Conservation (phyloP, 2,329 filamentous ascomycete species). For the Tolypocladium cylindrosporum region DNA sequence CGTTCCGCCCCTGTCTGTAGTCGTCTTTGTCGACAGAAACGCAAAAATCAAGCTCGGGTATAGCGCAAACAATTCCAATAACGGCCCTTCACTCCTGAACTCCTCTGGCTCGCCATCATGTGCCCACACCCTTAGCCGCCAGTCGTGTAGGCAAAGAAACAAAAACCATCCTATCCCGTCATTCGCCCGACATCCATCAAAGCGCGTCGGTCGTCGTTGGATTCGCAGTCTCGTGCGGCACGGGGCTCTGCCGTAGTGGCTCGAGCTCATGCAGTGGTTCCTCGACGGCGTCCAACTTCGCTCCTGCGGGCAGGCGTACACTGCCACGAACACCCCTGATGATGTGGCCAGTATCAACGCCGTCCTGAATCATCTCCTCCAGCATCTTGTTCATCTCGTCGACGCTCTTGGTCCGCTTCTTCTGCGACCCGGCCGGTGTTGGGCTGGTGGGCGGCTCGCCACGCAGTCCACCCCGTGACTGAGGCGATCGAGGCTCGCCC, state of each 20-base stretch:
- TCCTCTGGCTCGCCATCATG: slow-evolving; percentile 1
- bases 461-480: slow-evolving; percentile 7
- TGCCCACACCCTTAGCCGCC: not conserved
- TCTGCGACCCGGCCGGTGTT: slow-evolving; percentile 21
- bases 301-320: slow-evolving; percentile 45
- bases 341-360: slow-evolving; percentile 66
- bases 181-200: slow-evolving; percentile 3
- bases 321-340: slow-evolving; percentile 58
- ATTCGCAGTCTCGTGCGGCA: slow-evolving; percentile 11
- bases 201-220: slow-evolving; percentile 17
- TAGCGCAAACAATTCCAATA: slow-evolving; percentile 5
- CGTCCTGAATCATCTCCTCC: slow-evolving; percentile 92
- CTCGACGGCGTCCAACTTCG: slow-evolving; percentile 25
- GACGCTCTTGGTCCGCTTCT: slow-evolving; percentile 56
- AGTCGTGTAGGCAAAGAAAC: not conserved
- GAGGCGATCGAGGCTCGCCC: slow-evolving; percentile 21
- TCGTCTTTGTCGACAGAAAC: not conserved
- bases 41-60: slow-evolving; percentile 4
- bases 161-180: not conserved
- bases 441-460: slow-evolving; percentile 7
- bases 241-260: slow-evolving; percentile 27
- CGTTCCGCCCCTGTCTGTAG: not conserved
- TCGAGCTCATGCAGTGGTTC: slow-evolving; percentile 27
- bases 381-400: slow-evolving; percentile 91
- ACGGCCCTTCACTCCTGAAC: slow-evolving; percentile 6